phyloP scores from a whole-genome alignment of 176 grass and related monocot genomes.

The Zea mays region DNA sequence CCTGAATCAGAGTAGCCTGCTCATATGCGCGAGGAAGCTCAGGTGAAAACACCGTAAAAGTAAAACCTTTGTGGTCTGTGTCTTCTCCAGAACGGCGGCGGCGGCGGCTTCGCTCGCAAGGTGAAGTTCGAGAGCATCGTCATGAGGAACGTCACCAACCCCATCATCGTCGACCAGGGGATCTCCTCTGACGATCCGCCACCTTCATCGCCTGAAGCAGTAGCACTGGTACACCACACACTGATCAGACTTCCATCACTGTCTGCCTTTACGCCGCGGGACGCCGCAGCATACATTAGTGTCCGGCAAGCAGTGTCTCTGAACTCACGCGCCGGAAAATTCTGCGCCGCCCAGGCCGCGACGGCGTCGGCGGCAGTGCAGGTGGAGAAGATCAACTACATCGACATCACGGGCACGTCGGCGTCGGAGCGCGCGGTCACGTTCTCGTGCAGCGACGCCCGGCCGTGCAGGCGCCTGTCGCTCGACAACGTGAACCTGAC shows the following conservation, averaged over 20 bases:
- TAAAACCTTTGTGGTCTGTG: neutral
- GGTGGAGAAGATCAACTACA: slow-evolving; percentile 42
- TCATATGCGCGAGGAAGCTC: neutral
- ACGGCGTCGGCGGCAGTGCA: neutral
- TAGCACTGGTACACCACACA: slow-evolving; percentile 22
- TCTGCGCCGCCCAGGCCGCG: neutral
- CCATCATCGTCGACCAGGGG: slow-evolving; percentile 68
- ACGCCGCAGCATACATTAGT: too few relatives aligned
- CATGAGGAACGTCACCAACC: slow-evolving; percentile 70
- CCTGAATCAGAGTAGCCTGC: neutral
- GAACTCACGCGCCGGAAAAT: neutral
- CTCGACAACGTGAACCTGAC: slow-evolving; percentile 42
- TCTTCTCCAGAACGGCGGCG: slow-evolving; percentile 45
- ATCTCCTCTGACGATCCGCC: slow-evolving; percentile 16
- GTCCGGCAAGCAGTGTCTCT: neutral
- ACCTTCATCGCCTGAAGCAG: neutral
- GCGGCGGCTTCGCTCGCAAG: slow-evolving; percentile 45
- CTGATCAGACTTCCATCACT: neutral
- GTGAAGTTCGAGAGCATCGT: slow-evolving; percentile 60
- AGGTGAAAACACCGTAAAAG: neutral
- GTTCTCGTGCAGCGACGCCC: slow-evolving; percentile 48
- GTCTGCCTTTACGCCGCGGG: neutral
- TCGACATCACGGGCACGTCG: slow-evolving; percentile 50
- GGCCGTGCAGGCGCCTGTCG: slow-evolving; percentile 36
- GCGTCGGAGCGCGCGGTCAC: slow-evolving; percentile 35